These are phyloP conservation scores for Alternaria triticimaculans DNA, from an alignment of 2,329 filamentous ascomycete species.

Conservation along the genomic window DNA sequence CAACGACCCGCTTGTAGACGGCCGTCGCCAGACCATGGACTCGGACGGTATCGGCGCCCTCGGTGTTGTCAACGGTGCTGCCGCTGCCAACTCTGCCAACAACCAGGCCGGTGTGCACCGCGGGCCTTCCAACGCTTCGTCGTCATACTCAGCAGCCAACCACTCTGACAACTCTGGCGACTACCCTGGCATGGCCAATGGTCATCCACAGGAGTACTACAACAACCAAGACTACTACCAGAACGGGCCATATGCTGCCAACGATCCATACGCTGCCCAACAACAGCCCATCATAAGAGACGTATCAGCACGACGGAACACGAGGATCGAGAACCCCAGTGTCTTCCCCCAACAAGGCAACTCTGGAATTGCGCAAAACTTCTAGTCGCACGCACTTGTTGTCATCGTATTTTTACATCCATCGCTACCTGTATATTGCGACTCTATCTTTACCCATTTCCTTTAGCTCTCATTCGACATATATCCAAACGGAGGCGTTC, in stretches of 20 bases:
- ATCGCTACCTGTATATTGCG: conserved; percentile 27
- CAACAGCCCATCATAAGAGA: conserved; percentile 87
- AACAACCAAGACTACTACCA: conserved; percentile 63
- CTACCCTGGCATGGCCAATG: conserved; percentile 54
- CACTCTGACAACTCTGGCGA: conserved; percentile 71
- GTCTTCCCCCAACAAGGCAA: conserved; percentile 89
- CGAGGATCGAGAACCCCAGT: conserved; percentile 88
- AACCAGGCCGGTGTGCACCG: conserved; percentile 75
- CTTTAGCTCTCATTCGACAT: conserved; percentile 7
- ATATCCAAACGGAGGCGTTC: conserved; percentile 22
- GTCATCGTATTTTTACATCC: not conserved
- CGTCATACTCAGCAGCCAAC: conserved; percentile 84
- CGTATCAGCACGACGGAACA: conserved; percentile 89
- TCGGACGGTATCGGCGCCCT: conserved; percentile 84
- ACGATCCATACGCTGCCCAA: conserved; percentile 59
- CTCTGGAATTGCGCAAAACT: conserved; percentile 96
- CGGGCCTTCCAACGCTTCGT: conserved; percentile 93
- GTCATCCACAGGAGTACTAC: conserved; percentile 60
- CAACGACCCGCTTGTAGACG: conserved; percentile 67
- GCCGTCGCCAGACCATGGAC: conserved; percentile 62
- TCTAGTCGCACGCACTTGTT: conserved; percentile 59
- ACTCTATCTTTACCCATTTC: conserved; percentile 10
- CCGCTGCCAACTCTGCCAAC: conserved; percentile 66
- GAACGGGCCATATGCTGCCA: conserved; percentile 62
- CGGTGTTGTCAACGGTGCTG: conserved; percentile 55